These are phyloP conservation scores for Thalassiosira delicatula DNA, from an alignment of 352 stramenopile genomes.

Conservation along the genomic window DNA sequence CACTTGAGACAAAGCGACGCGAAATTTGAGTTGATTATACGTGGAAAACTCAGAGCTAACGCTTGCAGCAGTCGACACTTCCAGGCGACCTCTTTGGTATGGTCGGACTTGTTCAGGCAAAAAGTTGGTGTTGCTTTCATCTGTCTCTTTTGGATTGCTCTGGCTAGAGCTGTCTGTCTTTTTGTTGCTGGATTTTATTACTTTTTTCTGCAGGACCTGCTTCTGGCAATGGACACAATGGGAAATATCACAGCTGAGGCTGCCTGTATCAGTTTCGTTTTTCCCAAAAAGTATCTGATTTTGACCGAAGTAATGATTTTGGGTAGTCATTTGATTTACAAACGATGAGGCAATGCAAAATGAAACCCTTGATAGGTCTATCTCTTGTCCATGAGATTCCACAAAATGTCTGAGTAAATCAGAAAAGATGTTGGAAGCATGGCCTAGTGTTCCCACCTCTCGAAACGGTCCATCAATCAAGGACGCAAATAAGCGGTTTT, in stretches of 20 bases:
- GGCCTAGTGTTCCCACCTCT: slow-evolving; percentile 61
- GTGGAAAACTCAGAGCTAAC: slow-evolving; percentile 78
- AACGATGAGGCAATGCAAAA: slow-evolving; percentile 49
- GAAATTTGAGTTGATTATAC: slow-evolving; percentile 78
- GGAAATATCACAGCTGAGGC: slow-evolving; percentile 64
- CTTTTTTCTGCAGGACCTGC: slow-evolving; percentile 50
- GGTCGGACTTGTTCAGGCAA: slow-evolving; percentile 74
- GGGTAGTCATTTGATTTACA: slow-evolving; percentile 53
- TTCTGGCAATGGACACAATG: slow-evolving; percentile 74
- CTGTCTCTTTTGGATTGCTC: slow-evolving; percentile 17
- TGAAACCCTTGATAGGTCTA: slow-evolving; percentile 52
- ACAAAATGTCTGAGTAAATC: slow-evolving; percentile 65
- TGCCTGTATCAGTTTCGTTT: slow-evolving; percentile 30
- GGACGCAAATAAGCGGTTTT: slow-evolving; percentile 58
- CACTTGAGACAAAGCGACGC: slow-evolving; percentile 78
- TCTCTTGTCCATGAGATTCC: slow-evolving; percentile 50
- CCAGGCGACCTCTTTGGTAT: slow-evolving; percentile 69
- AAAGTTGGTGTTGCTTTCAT: slow-evolving; percentile 36
- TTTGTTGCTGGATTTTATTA: slow-evolving; percentile 38
- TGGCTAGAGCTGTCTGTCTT: slow-evolving; percentile 30
- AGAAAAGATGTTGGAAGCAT: slow-evolving; percentile 61
- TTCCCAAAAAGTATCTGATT: slow-evolving; percentile 28
- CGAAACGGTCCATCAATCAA: slow-evolving; percentile 63
- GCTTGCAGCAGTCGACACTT: slow-evolving; percentile 59
- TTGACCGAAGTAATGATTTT: slow-evolving; percentile 41